These are phyloP conservation scores for Gymnopus androsaceus DNA, from an alignment of 1,284 basidiomycete genomes.

Conservation along the genomic window DNA sequence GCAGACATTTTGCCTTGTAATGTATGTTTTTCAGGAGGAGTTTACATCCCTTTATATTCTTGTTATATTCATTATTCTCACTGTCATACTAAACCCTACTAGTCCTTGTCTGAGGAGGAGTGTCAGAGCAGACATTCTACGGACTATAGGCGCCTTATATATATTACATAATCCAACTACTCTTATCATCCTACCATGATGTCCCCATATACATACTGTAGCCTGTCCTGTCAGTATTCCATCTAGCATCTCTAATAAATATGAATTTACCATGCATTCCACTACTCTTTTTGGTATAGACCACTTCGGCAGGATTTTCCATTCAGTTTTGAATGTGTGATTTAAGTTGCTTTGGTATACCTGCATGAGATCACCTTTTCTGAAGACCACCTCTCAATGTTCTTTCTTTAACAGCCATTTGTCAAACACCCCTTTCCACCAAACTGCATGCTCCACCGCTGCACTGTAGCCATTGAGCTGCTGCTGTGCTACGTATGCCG, in stretches of 20 bases:
- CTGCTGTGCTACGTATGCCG: slow-evolving; percentile 27
- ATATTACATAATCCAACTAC: no score
- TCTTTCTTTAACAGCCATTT: slow-evolving; percentile 16
- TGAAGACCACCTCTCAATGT: slow-evolving; percentile 27
- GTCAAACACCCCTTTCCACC: slow-evolving; percentile 30
- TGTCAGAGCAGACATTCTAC: no score
- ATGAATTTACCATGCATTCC: slow-evolving; percentile 19
- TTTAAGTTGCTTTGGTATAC: slow-evolving; percentile 30
- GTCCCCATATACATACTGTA: no score
- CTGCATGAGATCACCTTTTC: slow-evolving; percentile 31
- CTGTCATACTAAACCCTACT: no score
- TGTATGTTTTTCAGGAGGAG: no score
- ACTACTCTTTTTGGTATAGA: slow-evolving; percentile 23
- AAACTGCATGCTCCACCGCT: slow-evolving; percentile 21
- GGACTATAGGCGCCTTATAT: no score
- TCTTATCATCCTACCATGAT: no score
- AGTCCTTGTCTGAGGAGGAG: no score
- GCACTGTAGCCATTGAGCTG: slow-evolving; percentile 23
- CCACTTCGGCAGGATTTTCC: slow-evolving; percentile 30
- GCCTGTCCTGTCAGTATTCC: no score
- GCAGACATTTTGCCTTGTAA: no score
- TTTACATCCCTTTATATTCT: no score
- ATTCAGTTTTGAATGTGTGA: slow-evolving; percentile 27
- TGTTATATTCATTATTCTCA: no score
- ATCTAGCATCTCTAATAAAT: slow-evolving; percentile 20